phyloP scores from a whole-genome alignment of 495 filamentous ascomycete species.

The Daldinia grandis region DNA sequence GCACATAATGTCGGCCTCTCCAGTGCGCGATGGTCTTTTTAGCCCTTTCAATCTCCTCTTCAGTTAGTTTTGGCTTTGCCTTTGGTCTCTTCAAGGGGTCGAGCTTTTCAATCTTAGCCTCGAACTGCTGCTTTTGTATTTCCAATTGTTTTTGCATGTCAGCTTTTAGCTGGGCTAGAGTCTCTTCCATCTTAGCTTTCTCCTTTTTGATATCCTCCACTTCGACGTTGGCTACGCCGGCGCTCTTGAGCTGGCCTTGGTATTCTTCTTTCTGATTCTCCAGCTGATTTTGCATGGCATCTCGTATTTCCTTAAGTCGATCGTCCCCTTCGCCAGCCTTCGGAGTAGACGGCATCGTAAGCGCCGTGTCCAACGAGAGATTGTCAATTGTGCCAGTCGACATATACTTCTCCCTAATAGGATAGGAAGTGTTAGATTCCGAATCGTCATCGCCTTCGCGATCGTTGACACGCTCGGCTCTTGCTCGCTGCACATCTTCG shows the following conservation, averaged over 20 bases:
- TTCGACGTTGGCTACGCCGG: slow-evolving; percentile 80
- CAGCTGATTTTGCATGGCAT: slow-evolving; percentile 88
- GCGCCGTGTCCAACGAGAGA: slow-evolving; percentile 91
- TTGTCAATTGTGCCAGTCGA: slow-evolving; percentile 96
- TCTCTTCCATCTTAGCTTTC: slow-evolving; percentile 87
- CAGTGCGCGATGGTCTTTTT: slow-evolving; percentile 73
- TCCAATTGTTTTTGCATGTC: slow-evolving; percentile 86
- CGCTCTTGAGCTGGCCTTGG: slow-evolving; percentile 78
- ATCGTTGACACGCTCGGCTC: slow-evolving; percentile 79
- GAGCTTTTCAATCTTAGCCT: slow-evolving; percentile 63
- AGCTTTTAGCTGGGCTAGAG: slow-evolving; percentile 76
- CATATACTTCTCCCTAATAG: slow-evolving; percentile 93
- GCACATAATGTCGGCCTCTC: slow-evolving; percentile 85
- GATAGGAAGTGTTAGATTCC: slow-evolving; percentile 88
- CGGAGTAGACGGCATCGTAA: slow-evolving; percentile 94
- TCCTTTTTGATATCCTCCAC: slow-evolving; percentile 85
- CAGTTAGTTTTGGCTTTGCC: slow-evolving; percentile 69
- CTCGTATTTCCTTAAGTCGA: slow-evolving; percentile 74
- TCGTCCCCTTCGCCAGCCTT: slow-evolving; percentile 78
- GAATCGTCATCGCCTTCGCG: slow-evolving; percentile 85
- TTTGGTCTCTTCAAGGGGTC: slow-evolving; percentile 59
- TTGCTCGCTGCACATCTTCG: slow-evolving; percentile 89
- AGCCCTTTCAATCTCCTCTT: slow-evolving; percentile 75
- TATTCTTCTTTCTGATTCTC: slow-evolving; percentile 89
- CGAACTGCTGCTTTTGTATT: slow-evolving; percentile 78